A percentile compares a stretch with the other conserved stretches of the same genome.
phyloP scores from a whole-genome alignment of 805 yeast species.

The Jamesozyma lodderae region DNA sequence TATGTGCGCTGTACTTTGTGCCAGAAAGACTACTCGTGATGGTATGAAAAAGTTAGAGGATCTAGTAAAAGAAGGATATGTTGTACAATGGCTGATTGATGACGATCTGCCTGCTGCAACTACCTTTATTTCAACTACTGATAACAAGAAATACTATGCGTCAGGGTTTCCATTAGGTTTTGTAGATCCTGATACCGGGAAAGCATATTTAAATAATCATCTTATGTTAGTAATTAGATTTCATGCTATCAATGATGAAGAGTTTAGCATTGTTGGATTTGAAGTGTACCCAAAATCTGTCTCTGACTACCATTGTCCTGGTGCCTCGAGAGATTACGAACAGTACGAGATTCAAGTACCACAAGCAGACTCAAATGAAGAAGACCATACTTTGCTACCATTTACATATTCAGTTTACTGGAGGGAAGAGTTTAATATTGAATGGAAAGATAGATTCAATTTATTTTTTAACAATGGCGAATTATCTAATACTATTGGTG shows the following conservation, averaged over 20 bases:
- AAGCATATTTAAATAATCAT: conserved; percentile 65
- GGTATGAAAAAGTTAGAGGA: conserved; percentile 49
- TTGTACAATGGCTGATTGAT: conserved; percentile 77
- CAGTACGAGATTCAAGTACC: conserved; percentile 45
- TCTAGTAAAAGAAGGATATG: conserved; percentile 59
- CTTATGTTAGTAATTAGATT: conserved; percentile 72
- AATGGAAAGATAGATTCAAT: conserved; percentile 66
- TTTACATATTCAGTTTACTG: conserved; percentile 82
- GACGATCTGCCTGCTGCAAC: conserved; percentile 78
- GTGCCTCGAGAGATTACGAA: conserved; percentile 51
- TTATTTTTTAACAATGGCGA: conserved; percentile 53
- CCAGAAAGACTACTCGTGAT: conserved; percentile 43
- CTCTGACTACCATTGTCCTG: conserved; percentile 60
- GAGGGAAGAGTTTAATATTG: conserved; percentile 66
- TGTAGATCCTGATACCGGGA: conserved; percentile 40
- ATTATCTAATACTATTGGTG: conserved; percentile 29
- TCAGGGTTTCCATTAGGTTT: conserved; percentile 84
- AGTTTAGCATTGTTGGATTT: conserved; percentile 69
- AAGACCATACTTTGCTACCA: conserved; percentile 49
- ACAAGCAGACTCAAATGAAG: conserved; percentile 25
- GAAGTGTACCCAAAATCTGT: conserved; percentile 85
- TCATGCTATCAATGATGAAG: conserved; percentile 40
- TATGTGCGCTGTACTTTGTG: conserved; percentile 61
- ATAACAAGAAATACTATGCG: conserved; percentile 61
- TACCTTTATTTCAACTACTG: conserved; percentile 54